Conservation (phyloP, 1,139 yeast genomes). For the Nakaseomyces delphensis region DNA sequence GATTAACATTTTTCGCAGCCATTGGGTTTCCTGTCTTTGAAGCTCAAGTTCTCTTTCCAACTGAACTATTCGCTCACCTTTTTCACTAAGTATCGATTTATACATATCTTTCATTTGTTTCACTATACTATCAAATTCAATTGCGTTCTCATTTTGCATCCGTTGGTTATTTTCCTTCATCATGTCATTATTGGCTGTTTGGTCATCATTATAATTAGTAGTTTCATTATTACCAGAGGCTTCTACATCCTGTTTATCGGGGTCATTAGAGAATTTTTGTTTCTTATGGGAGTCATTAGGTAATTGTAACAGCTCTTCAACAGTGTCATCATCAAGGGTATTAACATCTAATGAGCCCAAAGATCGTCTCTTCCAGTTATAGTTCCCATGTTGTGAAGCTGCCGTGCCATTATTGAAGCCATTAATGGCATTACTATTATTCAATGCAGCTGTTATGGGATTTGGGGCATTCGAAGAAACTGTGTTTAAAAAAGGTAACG, state of each 20-base stretch:
- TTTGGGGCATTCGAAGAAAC: conserved; percentile 1
- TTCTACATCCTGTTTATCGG: conserved; percentile 5
- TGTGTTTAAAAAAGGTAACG: conserved; percentile 1
- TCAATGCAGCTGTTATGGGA: conserved; percentile 6
- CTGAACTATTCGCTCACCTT: conserved; percentile 26
- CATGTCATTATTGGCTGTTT: conserved; percentile 1
- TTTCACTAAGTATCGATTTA: conserved; percentile 25
- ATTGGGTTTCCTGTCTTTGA: conserved; percentile 29
- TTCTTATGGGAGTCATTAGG: conserved; percentile 18
- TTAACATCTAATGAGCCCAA: conserved; percentile 24
- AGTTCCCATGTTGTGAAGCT: background rate
- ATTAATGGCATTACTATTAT: conserved; percentile 7
- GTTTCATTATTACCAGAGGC: conserved; percentile 1
- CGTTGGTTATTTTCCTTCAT: background rate
- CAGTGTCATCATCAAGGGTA: conserved; percentile 25
- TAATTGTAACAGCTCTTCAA: conserved; percentile 27
- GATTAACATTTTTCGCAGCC: conserved; percentile 31
- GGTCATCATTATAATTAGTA: background rate
- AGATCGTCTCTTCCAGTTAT: conserved; percentile 24
- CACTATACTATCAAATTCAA: conserved; percentile 1
- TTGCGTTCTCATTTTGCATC: background rate
- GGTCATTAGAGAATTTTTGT: conserved; percentile 12
- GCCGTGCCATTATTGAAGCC: conserved; percentile 6
- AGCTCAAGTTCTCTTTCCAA: conserved; percentile 27
- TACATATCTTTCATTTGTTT: conserved; percentile 18